Evolutionary conservation across 805 yeast genomes (phyloP).

Genomic region (Trichomonascus vanleenenianus): DNA sequence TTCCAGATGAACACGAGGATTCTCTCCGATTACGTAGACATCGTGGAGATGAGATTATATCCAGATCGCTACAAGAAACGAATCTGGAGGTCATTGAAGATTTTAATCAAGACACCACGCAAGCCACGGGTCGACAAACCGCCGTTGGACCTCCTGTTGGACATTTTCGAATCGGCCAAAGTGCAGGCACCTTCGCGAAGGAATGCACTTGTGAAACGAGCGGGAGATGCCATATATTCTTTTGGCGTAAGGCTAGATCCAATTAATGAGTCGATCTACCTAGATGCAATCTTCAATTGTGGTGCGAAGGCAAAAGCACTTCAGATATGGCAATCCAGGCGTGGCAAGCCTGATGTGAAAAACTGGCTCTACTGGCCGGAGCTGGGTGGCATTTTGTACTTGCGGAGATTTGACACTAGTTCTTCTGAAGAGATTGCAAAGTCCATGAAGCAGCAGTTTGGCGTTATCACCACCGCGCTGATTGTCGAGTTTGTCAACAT

Average conservation of each 20-base stretch:
- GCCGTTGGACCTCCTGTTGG: slow-evolving; percentile 16
- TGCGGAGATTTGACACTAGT: slow-evolving; percentile 9
- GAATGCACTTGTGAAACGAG: slow-evolving; percentile 12
- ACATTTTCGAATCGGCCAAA: slow-evolving; percentile 18
- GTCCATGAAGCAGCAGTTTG: slow-evolving; percentile 11
- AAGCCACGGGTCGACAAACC: slow-evolving; percentile 7
- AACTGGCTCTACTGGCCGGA: slow-evolving; percentile 18
- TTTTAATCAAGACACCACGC: not conserved
- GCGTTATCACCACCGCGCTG: slow-evolving; percentile 15
- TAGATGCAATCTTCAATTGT: slow-evolving; percentile 12
- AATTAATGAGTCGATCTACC: slow-evolving; percentile 18
- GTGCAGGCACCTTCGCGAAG: slow-evolving; percentile 7
- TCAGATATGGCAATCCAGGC: slow-evolving; percentile 16
- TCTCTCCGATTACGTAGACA: slow-evolving; percentile 1
- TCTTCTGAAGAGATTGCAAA: slow-evolving; percentile 16
- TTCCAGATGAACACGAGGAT: not conserved
- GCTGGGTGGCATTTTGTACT: slow-evolving; percentile 14
- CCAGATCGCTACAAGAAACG: not conserved
- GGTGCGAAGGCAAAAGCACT: slow-evolving; percentile 15
- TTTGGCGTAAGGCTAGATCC: slow-evolving; percentile 18
- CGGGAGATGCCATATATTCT: slow-evolving; percentile 18
- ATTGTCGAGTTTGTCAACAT: slow-evolving; percentile 13
- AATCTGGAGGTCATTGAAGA: slow-evolving; percentile 2
- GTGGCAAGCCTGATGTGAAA: slow-evolving; percentile 12
- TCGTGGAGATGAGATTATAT: not conserved